These are phyloP conservation scores for Backusella westeae DNA, from an alignment of 192 early-diverging fungal genomes.

Conservation along the genomic window DNA sequence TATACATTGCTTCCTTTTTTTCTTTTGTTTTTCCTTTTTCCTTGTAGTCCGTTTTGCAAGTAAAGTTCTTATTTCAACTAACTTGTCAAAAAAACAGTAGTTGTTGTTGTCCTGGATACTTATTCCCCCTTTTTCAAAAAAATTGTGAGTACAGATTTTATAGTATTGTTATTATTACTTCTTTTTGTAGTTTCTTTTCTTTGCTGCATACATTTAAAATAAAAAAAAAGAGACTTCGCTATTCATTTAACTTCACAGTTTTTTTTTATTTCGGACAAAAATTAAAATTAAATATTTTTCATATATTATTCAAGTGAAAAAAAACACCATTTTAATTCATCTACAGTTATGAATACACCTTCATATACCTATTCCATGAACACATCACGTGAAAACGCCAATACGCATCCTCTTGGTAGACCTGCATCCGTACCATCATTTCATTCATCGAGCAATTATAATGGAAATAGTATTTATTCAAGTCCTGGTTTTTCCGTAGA, in stretches of 20 bases:
- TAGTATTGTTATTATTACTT: background rate
- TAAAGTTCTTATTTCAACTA: background rate
- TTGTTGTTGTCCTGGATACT: conserved; percentile 5
- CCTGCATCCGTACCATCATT: conserved; percentile 12
- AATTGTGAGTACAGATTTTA: conserved; percentile 8
- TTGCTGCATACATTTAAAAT: background rate
- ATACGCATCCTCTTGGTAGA: conserved; percentile 16
- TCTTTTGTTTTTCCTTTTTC: background rate
- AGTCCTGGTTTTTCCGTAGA: background rate
- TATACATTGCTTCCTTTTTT: background rate
- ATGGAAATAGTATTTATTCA: background rate
- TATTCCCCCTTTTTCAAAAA: background rate
- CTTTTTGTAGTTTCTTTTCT: background rate
- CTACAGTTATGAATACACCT: conserved; percentile 7
- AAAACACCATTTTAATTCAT: background rate
- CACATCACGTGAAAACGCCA: conserved; percentile 13
- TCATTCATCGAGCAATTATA: background rate
- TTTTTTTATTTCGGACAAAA: background rate
- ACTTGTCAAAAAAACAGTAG: conserved; percentile 2
- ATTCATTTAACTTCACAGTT: background rate
- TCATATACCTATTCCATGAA: conserved; percentile 11
- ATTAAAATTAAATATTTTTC: background rate
- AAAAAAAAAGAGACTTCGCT: background rate
- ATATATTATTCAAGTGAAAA: background rate
- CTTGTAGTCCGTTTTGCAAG: conserved; percentile 2